Conservation (phyloP, 495 filamentous ascomycete genomes). For the Neurospora sp. region DNA sequence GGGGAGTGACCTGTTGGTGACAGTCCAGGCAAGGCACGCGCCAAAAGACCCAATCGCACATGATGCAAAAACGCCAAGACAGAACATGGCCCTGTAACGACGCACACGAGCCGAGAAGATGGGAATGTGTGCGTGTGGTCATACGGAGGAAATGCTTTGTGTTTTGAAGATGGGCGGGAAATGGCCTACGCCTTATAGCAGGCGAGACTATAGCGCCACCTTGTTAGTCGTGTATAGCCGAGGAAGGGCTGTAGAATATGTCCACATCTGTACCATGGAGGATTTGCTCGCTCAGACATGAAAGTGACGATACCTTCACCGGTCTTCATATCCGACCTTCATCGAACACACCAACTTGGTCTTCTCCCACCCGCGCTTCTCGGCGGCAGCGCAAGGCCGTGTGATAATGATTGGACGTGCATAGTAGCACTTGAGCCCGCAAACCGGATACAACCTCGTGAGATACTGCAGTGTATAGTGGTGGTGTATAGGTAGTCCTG, state of each 20-base stretch:
- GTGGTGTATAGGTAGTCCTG: not conserved
- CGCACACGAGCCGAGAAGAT: not conserved
- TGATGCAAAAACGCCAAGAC: not conserved
- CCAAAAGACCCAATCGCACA: not conserved
- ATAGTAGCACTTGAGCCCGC: not conserved
- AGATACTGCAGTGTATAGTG: not conserved
- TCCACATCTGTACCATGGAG: not conserved
- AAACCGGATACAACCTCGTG: not conserved
- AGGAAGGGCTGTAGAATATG: not conserved
- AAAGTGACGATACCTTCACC: constrained; percentile 10
- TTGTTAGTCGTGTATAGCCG: not conserved
- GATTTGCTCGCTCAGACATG: not conserved
- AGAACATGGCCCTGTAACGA: not conserved
- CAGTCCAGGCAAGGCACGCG: not conserved
- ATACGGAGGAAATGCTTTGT: not conserved
- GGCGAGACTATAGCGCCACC: not conserved
- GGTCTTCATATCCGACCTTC: constrained; percentile 15
- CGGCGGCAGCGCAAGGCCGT: not conserved
- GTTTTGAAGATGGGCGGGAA: not conserved
- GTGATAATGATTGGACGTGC: not conserved
- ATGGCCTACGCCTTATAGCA: not conserved
- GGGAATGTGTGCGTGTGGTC: not conserved
- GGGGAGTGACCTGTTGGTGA: not conserved
- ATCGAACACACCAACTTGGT: constrained; percentile 16
- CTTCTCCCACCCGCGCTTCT: constrained; percentile 3